Base-by-base conservation (phyloP, 768 basidiomycete genomes). In the Lactarius tabidus region DNA sequence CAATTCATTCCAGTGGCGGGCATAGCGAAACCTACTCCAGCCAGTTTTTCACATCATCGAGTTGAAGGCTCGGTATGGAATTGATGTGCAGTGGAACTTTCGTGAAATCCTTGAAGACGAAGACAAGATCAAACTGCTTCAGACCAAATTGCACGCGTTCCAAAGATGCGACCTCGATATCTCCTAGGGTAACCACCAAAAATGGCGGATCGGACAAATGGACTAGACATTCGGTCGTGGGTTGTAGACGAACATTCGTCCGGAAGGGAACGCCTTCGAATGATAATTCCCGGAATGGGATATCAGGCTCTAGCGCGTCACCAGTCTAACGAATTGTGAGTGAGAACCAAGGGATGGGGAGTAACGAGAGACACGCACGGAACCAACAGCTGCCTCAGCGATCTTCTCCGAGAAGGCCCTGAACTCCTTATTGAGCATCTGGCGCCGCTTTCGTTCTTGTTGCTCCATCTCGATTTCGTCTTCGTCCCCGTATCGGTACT, bases 401-500 rank as follows among this genome's bases (percentile, higher is more conserved):
- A 98, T 83, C 75, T 92, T 93, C 73, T 96, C 91, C 0, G 95
- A 90, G 75, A 98, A 99, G 28, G 85, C 80, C 73, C 92, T 94
- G 76, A 98, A 95, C 73, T 97, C 93, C 73, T 89, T 93, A 80
- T 99, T 98, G 41, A 97, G 80, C 75, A 89, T 80, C 59, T 90
- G 90, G 59, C 95, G 81, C 35, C 94, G 87, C 76, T 90, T 93
- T 57, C 95, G 82, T 75, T 99, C 97, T 74, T 95, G 93, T 73
- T 98, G 96, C 74, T 98, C 97, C 79, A 96, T 91, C 79, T 98
- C 95, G 66, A 98, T 95, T 77, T 98, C 97, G 74, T 99, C 97
- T 75, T 99, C 97, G 72, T 98, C 97, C 33, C 95, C 95, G 72
- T 98, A 98, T 62, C 96, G 86, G 71, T 95, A 91, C 75, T 97